Base-by-base conservation (phyloP, 805 yeast species). In the Zygosaccharomyces lentus region DNA sequence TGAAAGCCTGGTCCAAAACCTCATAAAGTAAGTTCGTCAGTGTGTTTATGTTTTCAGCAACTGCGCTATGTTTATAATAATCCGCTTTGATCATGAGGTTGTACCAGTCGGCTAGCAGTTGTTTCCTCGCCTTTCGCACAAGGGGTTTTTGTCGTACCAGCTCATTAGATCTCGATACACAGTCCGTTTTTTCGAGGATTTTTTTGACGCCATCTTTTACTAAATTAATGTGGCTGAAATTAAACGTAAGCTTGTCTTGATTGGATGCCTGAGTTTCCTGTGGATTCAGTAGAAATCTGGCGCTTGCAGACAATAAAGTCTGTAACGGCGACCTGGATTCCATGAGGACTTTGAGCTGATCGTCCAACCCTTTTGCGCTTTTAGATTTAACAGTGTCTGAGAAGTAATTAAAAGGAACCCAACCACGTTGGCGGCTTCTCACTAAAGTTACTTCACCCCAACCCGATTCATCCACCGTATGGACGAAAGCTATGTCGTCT, bases 381-480 rank as follows among this genome's bases (percentile, higher is more conserved):
- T 34, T 31, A 40, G 37, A 25, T 9, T 62, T 64, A 3, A 80
- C 56, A 3, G 69, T 60, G 48, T 70, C 73, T 4, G 81, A 67
- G 57, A 85, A 86, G 65, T 83, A 86, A 59, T 85, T 86, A 75
- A 86, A 81, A 2, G 95, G 95, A 13, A 85, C 87, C 95, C 95
- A 86, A 13, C 95, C 95, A 51, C 88, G 68, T 55, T 75, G 74
- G 42, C 81, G 68, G 10, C 81, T 71, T 46, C 78, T 81, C 7
- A 85, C 65, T 31, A 84, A 58, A 0, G 90, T 85, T 2, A 85
- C 93, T 62, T 86, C 95, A 49, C 90, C 91, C 95, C 95, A 86
- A 0, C 93, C 95, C 16, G 88, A 81, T 45, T 82, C 82, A 61
- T 85, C 93, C 17, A 84, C 77, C 6, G 85, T 77, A 57, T 84